Conservation (phyloP, 164 flowering plant species). For the Stephania cephalantha region DNA sequence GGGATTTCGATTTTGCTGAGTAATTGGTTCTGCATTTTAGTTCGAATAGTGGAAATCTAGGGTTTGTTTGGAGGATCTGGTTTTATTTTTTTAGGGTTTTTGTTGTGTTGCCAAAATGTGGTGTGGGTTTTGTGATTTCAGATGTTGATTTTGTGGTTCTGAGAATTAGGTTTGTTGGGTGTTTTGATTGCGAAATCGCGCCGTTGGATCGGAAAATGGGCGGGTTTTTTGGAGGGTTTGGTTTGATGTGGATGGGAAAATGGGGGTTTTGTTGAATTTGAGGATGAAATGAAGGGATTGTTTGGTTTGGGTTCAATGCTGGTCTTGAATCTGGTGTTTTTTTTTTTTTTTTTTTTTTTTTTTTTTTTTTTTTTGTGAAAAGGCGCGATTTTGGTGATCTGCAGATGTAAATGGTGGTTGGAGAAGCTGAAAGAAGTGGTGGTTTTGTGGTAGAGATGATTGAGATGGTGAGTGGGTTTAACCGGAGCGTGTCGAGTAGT, state of each 20-base stretch:
- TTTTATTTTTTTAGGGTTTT: no score
- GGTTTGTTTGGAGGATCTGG: no score
- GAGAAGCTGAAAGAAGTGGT: slow-evolving; percentile 1
- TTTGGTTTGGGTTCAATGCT: background rate
- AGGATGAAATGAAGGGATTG: background rate
- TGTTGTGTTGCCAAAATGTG: no score
- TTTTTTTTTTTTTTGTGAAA: background rate
- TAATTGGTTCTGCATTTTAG: no score
- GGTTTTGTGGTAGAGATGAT: slow-evolving; percentile 12
- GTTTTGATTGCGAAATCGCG: background rate
- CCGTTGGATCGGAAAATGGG: background rate
- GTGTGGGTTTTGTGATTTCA: background rate
- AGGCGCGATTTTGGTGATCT: background rate
- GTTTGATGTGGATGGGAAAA: background rate
- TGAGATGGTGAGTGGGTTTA: slow-evolving; percentile 38
- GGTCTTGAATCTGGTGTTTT: background rate
- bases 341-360: background rate
- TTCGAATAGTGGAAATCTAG: no score
- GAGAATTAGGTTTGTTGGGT: background rate
- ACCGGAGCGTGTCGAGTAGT: slow-evolving; percentile 33
- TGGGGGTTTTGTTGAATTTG: background rate
- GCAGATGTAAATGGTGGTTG: background rate
- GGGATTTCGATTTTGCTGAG: no score
- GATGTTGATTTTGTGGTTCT: background rate
- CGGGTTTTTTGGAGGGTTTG: background rate